Conservation (phyloP, 305 asterid species). For the Nicotiana rustica region DNA sequence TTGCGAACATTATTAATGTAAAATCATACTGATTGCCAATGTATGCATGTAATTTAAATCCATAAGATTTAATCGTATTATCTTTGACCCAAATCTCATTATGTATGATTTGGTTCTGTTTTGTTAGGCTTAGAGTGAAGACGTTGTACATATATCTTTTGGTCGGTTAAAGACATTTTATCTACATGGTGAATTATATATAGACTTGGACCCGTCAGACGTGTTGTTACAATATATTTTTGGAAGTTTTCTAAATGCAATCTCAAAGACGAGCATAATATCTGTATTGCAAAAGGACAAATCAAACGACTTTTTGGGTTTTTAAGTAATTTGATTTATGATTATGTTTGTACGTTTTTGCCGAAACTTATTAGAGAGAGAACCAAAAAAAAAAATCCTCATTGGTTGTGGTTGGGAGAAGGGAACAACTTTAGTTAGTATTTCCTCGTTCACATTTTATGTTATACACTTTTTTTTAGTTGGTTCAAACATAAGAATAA, state of each 20-base stretch:
- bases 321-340: background rate
- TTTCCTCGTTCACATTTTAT: too few species aligned
- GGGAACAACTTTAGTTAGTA: background rate
- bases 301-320: background rate
- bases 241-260: background rate
- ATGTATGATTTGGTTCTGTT: background rate
- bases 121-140: background rate
- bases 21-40: background rate
- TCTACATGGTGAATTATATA: too few species aligned
- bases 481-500: too few species aligned
- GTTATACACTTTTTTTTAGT: too few species aligned
- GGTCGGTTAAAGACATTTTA: too few species aligned
- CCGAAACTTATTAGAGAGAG: background rate
- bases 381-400: background rate
- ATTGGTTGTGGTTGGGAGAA: background rate
- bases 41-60: background rate
- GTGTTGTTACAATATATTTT: background rate
- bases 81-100: background rate
- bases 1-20: background rate
- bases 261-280: background rate
- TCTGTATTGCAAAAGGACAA: background rate
- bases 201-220: background rate
- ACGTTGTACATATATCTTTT: background rate
- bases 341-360: background rate
- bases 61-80: background rate